These are phyloP conservation scores for Leccinum solheimii DNA, from an alignment of 1,284 basidiomycete species.

Conservation along the genomic window DNA sequence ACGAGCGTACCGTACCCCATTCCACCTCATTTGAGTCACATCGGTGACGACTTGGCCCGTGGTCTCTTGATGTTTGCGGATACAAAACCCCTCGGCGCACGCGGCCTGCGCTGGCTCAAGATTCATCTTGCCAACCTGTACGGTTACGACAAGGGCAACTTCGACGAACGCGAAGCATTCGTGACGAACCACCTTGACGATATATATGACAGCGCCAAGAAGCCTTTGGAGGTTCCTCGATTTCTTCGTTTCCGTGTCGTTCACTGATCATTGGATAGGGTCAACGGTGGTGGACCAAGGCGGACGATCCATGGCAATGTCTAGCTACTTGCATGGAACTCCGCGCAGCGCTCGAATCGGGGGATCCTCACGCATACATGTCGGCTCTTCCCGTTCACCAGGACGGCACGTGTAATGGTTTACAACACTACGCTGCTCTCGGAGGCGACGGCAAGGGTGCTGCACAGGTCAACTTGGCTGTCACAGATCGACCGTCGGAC, in stretches of 20 bases:
- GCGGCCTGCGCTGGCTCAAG: constrained; percentile 84
- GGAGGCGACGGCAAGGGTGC: constrained; percentile 93
- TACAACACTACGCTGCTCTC: constrained; percentile 98
- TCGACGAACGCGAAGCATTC: constrained; percentile 87
- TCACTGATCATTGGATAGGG: constrained; percentile 46
- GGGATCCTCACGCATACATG: constrained; percentile 70
- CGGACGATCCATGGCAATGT: constrained; percentile 98
- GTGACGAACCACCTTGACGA: constrained; percentile 74
- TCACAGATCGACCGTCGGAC: constrained; percentile 87
- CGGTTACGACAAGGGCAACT: constrained; percentile 94
- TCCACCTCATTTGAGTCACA: constrained; percentile 94
- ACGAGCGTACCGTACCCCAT: constrained; percentile 85
- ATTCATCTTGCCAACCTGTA: constrained; percentile 93
- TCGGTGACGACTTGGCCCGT: constrained; percentile 93
- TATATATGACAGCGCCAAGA: constrained; percentile 81
- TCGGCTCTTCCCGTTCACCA: constrained; percentile 93
- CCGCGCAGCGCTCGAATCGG: constrained; percentile 71
- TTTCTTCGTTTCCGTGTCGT: constrained; percentile 1
- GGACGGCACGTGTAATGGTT: constrained; percentile 97
- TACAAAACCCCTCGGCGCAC: constrained; percentile 75
- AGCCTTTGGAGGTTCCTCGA: constrained; percentile 71
- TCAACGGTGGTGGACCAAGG: constrained; percentile 83
- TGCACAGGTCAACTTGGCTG: constrained; percentile 88
- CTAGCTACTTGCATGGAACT: constrained; percentile 92
- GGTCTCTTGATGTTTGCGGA: constrained; percentile 88